Conservation (phyloP, 2,329 filamentous ascomycete genomes). For the Botrytis fragariae region DNA sequence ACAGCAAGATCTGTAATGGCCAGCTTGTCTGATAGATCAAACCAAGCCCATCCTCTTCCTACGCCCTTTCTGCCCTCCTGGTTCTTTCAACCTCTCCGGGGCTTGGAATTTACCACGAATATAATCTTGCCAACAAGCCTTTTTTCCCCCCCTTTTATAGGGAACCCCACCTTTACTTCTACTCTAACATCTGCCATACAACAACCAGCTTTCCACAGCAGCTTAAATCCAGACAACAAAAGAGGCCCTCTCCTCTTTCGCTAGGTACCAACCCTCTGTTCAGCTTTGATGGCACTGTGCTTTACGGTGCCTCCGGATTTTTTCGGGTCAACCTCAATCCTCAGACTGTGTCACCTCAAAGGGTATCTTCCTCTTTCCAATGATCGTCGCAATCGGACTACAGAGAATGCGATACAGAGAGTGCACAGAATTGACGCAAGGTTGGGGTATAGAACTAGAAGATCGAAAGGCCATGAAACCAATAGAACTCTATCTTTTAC, state of each 20-base stretch:
- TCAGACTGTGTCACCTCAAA: no score
- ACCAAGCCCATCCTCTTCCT: background rate
- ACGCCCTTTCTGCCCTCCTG: background rate
- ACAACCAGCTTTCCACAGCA: background rate
- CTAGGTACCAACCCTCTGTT: background rate
- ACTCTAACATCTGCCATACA: background rate
- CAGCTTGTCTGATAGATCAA: no score
- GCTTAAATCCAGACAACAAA: background rate
- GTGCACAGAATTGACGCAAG: background rate
- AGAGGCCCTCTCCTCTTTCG: background rate
- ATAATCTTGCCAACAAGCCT: background rate
- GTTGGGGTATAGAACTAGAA: background rate
- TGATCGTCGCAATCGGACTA: background rate
- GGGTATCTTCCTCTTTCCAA: background rate
- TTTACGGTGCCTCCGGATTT: background rate
- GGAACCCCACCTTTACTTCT: background rate
- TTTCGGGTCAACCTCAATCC: background rate
- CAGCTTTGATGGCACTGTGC: background rate
- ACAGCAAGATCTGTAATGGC: background rate
- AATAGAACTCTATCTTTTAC: background rate
- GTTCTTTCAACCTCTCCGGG: background rate
- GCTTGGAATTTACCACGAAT: background rate
- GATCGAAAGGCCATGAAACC: background rate
- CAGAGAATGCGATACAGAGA: background rate
- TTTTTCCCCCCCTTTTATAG: background rate